Base-by-base conservation (phyloP, 371 early-diverging fungal genomes). In the Rhizopus sp. region DNA sequence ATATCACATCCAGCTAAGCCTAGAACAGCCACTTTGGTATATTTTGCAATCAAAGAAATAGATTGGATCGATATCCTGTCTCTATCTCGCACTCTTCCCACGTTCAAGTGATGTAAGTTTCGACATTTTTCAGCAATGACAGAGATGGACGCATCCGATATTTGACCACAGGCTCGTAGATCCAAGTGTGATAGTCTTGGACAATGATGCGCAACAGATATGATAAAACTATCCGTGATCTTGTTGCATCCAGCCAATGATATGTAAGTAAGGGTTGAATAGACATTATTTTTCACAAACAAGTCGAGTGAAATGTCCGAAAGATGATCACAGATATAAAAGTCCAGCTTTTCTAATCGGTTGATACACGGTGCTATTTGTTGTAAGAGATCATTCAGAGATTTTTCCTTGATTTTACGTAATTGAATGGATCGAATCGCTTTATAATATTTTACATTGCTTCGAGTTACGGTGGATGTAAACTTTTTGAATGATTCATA, bases 1-100 rank as follows among this genome's bases (percentile, higher is more conserved):
- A 85, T 74, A 32, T 78, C 78, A 50, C 83, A 85, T 0, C 85
- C 85, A 13, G 83, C 85, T 17, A 85, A 53, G 0, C 85, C 85
- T 8, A 85, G 53, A 0, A 83, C 83, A 3, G 75, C 66, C 3
- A 83, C 71, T 13, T 76, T 50, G 0, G 82, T 83, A 35, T 78
- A 62, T 58, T 70, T 64, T 0, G 85, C 85, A 63, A 85, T 69
- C 41, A 70, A 60, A 6, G 58, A 67, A 52, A 85, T 81, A n/a
- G 82, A 81, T 35, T 60, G 56, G 13, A 65, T 73, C 0, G 85
- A 79, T 33, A 85, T 82, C 15, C 69, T 73, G 2, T 73, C 66
- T 13, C 81, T 53, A 16, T 81, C 82, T n/a, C 76, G 72, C 10
- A 85, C 74, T 7, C 85, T 72, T 3, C 85, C 85, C 0, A 83